Evolutionary conservation across 805 yeast genomes (phyloP).

Genomic region (Candida michaelii): DNA sequence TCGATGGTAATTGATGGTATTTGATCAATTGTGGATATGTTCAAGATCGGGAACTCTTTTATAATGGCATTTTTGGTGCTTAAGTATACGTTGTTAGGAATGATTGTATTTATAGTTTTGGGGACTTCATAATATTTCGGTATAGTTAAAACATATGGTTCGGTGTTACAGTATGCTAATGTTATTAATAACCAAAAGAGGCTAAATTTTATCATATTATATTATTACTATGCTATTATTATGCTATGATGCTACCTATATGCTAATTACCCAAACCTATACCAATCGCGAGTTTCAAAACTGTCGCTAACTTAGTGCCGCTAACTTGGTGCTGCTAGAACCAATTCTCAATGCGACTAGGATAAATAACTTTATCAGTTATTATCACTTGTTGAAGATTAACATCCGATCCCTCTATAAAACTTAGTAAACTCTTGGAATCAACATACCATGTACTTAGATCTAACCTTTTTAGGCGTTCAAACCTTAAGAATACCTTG

Average conservation of each 20-base stretch:
- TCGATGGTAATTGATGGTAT: conserved; percentile 1
- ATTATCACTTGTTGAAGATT: background rate
- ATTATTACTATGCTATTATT: no score
- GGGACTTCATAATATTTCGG: conserved; percentile 40
- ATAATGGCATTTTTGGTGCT: background rate
- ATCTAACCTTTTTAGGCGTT: conserved; percentile 12
- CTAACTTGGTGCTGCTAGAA: no score
- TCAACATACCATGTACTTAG: conserved; percentile 17
- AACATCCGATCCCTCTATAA: background rate
- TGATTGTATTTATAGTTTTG: background rate
- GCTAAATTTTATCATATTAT: background rate
- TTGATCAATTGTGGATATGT: conserved; percentile 5
- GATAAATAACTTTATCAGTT: background rate
- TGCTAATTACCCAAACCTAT: no score
- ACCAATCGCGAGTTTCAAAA: no score
- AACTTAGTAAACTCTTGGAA: background rate
- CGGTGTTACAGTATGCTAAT: conserved; percentile 28
- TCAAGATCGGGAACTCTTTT: conserved; percentile 20
- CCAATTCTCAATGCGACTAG: no score
- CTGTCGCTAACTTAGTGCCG: no score
- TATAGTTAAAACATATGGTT: conserved; percentile 28
- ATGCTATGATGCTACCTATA: no score
- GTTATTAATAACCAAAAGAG: background rate
- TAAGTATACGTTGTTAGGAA: background rate
- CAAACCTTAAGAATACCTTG: conserved; percentile 14